Evolutionary conservation across 305 asterid species (phyloP), one percentile per base, ranked within the genome.

Genomic region (Stenogyne calaminthoides): DNA sequence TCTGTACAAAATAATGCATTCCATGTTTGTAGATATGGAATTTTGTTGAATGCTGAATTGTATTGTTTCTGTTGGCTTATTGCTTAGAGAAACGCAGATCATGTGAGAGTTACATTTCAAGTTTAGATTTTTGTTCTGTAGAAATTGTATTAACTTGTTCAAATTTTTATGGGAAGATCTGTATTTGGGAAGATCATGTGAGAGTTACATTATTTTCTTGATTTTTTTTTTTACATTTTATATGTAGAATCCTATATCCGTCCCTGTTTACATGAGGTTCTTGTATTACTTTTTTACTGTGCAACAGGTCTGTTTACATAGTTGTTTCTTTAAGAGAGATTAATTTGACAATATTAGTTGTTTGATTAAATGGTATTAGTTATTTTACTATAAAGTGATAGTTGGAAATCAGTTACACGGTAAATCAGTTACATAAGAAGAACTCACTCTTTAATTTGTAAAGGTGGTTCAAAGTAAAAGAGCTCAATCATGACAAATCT

Each of bases 11-110:
- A 10, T 54, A 56, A 49, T 36, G 22, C 25, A 14, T 12, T 22
- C 14, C 10, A 7, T 74, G 73, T 25, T 55, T 65, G 78, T 74
- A 66, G 7, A 73, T 73, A 73, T 55, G 72, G 51, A 34, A 40
- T 57, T 55, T 67, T 74, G 72, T 52, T 64, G 65, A 4, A 54
- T 39, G 9, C 20, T 49, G 18, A 49, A 16, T 7, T 49, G 54
- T 46, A 14, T 49, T 49, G 3, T n/a, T 49, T 16, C 9, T n/a
- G 56, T 49, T n/a, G 56, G 15, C 20, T 5, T 49, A 6, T 49
- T 49, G 9, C 9, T 8, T 20, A 20, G 39, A 60, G 36, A 36
- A 10, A 19, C n/a, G 54, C 18, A 7, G 54, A 40, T 39, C 69
- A 16, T 63, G 52, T 63, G 25, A 3, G 29, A 4, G 65, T n/a